These are phyloP conservation scores for Penicillium malachiteum DNA, from an alignment of 495 filamentous ascomycete species.

Conservation along the genomic window DNA sequence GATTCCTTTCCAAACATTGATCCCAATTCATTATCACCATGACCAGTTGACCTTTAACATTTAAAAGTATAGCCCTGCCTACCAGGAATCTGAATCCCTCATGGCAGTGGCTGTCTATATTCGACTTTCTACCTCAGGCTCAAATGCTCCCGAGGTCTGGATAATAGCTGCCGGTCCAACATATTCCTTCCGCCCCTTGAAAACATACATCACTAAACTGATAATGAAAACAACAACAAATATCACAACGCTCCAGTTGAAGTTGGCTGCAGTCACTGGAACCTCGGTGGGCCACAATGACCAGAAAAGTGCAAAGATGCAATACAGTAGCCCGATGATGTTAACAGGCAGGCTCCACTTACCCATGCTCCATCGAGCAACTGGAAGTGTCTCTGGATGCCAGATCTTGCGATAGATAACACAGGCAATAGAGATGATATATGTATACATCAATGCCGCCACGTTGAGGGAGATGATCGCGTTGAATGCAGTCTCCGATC, in stretches of 20 bases:
- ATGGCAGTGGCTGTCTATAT: too few species aligned
- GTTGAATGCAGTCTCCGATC: constrained; percentile 44
- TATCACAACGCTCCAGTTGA: constrained; percentile 53
- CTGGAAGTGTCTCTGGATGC: constrained; percentile 39
- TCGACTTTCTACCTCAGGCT: too few species aligned
- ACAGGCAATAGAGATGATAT: constrained; percentile 40
- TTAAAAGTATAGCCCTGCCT: too few species aligned
- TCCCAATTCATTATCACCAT: too few species aligned
- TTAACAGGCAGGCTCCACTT: constrained; percentile 35
- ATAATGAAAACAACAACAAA: constrained; percentile 37
- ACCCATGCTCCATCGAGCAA: constrained; percentile 43
- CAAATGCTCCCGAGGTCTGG: too few species aligned
- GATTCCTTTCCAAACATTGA: too few species aligned
- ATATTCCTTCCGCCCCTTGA: constrained; percentile 28
- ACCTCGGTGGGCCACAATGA: constrained; percentile 41
- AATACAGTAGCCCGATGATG: constrained; percentile 33
- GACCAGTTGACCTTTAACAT: too few species aligned
- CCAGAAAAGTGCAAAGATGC: constrained; percentile 43
- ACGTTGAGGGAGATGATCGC: constrained; percentile 45
- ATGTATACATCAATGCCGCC: constrained; percentile 40
- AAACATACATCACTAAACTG: constrained; percentile 32
- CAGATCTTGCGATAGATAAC: constrained; percentile 37
- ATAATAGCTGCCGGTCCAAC: constrained; percentile 21
- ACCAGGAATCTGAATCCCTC: too few species aligned
- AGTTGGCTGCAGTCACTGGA: constrained; percentile 39